These are phyloP conservation scores for Conoideocrella luteorostrata DNA, from an alignment of 2,329 filamentous ascomycete species.

Conservation along the genomic window DNA sequence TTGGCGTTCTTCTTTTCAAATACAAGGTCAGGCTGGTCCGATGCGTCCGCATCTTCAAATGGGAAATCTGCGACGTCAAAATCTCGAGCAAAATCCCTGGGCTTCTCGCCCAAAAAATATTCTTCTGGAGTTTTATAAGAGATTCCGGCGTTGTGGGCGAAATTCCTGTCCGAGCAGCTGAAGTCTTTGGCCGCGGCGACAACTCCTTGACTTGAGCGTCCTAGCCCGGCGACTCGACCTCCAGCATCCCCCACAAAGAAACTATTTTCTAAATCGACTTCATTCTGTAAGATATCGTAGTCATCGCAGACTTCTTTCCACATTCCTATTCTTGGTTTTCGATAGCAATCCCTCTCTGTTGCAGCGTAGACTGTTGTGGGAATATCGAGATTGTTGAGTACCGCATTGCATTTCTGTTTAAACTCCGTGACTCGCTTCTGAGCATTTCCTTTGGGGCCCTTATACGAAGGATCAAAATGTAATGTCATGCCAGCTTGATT, in stretches of 20 bases:
- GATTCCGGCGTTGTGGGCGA: conserved; percentile 80
- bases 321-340: conserved; percentile 86
- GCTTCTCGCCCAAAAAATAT: conserved; percentile 67
- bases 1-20: conserved; percentile 56
- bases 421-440: conserved; percentile 69
- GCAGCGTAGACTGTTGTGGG: conserved; percentile 81
- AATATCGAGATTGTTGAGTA: conserved; percentile 67
- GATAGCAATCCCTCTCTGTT: conserved; percentile 71
- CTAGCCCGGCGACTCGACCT: conserved; percentile 42
- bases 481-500: conserved; percentile 84
- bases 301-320: conserved; percentile 62
- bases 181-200: conserved; percentile 46
- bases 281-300: conserved; percentile 47
- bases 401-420: conserved; percentile 68
- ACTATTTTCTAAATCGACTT: conserved; percentile 63
- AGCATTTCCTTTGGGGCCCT: conserved; percentile 47
- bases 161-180: conserved; percentile 65
- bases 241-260: conserved; percentile 89
- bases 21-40: conserved; percentile 27
- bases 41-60: conserved; percentile 23
- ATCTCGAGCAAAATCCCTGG: conserved; percentile 58
- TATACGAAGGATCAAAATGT: conserved; percentile 63
- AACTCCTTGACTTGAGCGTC: conserved; percentile 15
- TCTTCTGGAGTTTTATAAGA: conserved; percentile 83
- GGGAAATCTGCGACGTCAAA: conserved; percentile 64